phyloP scores from a whole-genome alignment of 768 basidiomycete genomes.

The Rhodotorula taiwanensis region DNA sequence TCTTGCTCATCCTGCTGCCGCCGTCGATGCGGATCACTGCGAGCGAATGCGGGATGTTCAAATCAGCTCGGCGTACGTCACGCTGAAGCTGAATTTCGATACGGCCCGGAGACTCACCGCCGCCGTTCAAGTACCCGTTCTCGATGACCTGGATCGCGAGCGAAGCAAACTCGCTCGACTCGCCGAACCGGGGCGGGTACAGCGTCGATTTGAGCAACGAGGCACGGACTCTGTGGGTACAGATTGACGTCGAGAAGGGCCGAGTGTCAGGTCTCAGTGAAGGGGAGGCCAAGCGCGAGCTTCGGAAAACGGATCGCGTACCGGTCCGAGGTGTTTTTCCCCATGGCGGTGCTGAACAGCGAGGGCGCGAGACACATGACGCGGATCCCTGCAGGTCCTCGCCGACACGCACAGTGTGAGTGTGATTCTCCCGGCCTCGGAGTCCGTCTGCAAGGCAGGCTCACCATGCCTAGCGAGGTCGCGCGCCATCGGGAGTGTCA shows the following conservation, averaged over 20 bases:
- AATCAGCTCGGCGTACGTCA: not conserved
- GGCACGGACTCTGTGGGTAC: not conserved
- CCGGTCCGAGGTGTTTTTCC: conserved; percentile 41
- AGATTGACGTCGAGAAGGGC: too few relatives aligned
- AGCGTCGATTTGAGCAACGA: conserved; percentile 34
- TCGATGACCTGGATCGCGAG: conserved; percentile 53
- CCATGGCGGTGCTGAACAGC: conserved; percentile 51
- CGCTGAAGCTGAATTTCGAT: too few relatives aligned
- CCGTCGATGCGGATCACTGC: conserved; percentile 31
- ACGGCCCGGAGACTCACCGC: conserved; percentile 8
- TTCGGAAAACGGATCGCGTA: too few relatives aligned
- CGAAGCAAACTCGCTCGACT: conserved; percentile 52
- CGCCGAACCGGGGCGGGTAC: conserved; percentile 50
- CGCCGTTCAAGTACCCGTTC: conserved; percentile 55
- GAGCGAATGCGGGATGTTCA: too few relatives aligned
- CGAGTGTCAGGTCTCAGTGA: conserved; percentile 14
- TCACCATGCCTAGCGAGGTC: conserved; percentile 53
- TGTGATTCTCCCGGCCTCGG: too few relatives aligned
- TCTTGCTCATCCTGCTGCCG: conserved; percentile 29
- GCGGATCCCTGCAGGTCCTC: conserved; percentile 38
- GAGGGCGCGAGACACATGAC: conserved; percentile 56
- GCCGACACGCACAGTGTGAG: too few relatives aligned
- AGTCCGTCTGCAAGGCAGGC: too few relatives aligned
- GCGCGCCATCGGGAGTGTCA: conserved; percentile 59
- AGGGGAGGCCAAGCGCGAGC: conserved; percentile 4